These are phyloP conservation scores for Triticum turgidum DNA, from an alignment of 176 grass and related monocot species.

Conservation along the genomic window DNA sequence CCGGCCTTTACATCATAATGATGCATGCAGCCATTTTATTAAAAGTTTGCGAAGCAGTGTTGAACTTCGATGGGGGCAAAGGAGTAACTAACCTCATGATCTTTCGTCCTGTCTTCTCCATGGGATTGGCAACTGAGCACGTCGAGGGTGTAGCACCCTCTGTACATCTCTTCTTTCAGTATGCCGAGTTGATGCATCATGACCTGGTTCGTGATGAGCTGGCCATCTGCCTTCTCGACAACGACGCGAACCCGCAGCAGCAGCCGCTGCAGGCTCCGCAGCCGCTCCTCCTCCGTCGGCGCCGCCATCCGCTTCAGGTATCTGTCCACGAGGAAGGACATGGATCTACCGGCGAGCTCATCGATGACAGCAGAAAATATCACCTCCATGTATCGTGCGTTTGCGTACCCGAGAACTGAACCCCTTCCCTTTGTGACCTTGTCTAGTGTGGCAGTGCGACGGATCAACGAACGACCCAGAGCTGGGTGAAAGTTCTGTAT, in stretches of 20 bases:
- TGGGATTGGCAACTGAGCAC: not conserved
- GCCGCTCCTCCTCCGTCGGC: too few species aligned
- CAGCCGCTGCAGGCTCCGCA: too few species aligned
- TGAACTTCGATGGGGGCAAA: too few species aligned
- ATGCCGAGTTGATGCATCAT: not conserved
- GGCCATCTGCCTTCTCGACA: constrained; percentile 1
- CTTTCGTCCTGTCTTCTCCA: not conserved
- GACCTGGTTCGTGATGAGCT: constrained; percentile 3
- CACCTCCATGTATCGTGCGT: not conserved
- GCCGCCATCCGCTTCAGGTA: not conserved
- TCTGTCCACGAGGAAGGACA: not conserved
- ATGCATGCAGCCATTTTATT: too few species aligned
- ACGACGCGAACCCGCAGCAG: not conserved
- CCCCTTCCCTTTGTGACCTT: not conserved
- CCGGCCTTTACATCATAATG: too few species aligned
- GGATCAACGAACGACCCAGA: not conserved
- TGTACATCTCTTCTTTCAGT: not conserved
- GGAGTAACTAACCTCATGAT: too few species aligned
- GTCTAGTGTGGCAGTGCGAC: not conserved
- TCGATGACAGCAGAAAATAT: not conserved
- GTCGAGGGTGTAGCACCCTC: not conserved
- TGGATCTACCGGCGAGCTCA: not conserved
- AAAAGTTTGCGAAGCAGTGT: too few species aligned
- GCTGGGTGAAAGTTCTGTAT: not conserved
- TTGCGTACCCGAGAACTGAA: too few species aligned